These are phyloP conservation scores for Echium plantagineum DNA, from an alignment of 257 asterid genomes.

Conservation along the genomic window DNA sequence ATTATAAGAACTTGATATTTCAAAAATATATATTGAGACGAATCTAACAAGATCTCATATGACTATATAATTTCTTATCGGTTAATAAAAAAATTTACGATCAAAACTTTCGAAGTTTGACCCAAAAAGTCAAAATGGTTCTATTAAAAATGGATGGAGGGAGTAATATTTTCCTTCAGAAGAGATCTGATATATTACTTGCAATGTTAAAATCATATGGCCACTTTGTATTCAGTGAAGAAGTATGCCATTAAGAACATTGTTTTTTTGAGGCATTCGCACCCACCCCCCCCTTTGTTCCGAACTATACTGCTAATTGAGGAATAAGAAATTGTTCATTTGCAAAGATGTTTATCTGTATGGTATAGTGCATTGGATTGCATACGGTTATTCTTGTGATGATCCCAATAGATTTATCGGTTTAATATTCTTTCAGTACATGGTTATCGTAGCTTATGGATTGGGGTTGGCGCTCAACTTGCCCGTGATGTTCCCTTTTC, in stretches of 20 bases:
- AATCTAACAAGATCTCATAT: too few relatives aligned
- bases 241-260: not conserved
- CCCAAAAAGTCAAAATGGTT: too few relatives aligned
- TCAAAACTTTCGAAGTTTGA: too few relatives aligned
- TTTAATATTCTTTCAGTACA: constrained; percentile 23
- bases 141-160: too few relatives aligned
- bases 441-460: constrained; percentile 64
- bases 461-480: constrained; percentile 89
- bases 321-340: not conserved
- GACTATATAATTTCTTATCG: too few relatives aligned
- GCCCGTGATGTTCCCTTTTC: constrained; percentile 93
- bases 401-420: not conserved
- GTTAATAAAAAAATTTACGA: too few relatives aligned
- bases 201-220: not conserved
- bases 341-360: not conserved
- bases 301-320: not conserved
- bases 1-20: too few relatives aligned
- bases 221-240: not conserved
- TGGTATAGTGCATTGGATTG: not conserved
- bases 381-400: not conserved
- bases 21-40: too few relatives aligned
- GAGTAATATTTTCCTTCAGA: not conserved
- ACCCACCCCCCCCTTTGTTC: not conserved
- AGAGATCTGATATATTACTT: too few relatives aligned
- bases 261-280: not conserved